phyloP scores from a whole-genome alignment of 192 early-diverging fungal species.

The Chytriomyces sp. region DNA sequence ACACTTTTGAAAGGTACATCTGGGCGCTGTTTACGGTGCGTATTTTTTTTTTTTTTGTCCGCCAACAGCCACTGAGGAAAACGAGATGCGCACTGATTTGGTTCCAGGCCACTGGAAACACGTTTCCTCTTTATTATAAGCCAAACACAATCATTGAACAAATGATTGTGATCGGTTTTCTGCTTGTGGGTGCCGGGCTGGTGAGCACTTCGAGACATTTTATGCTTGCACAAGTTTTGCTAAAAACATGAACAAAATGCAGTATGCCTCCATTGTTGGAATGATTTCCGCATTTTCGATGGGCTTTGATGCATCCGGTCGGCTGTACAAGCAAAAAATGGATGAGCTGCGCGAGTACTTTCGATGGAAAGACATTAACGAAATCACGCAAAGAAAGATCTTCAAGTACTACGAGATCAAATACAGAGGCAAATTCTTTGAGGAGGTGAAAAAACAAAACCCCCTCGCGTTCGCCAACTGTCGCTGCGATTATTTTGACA shows the following conservation, averaged over 20 bases:
- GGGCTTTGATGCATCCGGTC: slow-evolving; percentile 19
- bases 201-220: neutral
- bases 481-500: too few species aligned
- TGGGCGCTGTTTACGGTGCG: slow-evolving; percentile 19
- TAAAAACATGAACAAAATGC: neutral
- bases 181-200: slow-evolving; percentile 4
- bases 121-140: slow-evolving; percentile 19
- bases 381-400: slow-evolving; percentile 13
- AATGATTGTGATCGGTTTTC: neutral
- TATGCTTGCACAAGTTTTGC: neutral
- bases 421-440: slow-evolving; percentile 34
- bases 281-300: slow-evolving; percentile 4
- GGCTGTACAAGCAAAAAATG: slow-evolving; percentile 34
- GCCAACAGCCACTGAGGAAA: neutral
- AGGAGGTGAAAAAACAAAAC: neutral
- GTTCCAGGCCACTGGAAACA: slow-evolving; percentile 32
- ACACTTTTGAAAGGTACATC: slow-evolving; percentile 5
- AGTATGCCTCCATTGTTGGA: slow-evolving; percentile 22
- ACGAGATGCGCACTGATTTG: slow-evolving; percentile 21
- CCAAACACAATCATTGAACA: slow-evolving; percentile 19
- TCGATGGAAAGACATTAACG: slow-evolving; percentile 16
- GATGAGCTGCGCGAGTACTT: slow-evolving; percentile 39
- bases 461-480: neutral
- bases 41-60: slow-evolving; percentile 17
- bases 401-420: slow-evolving; percentile 29